phyloP scores from a whole-genome alignment of 371 early-diverging fungal species.

The Cladochytrium tenue region DNA sequence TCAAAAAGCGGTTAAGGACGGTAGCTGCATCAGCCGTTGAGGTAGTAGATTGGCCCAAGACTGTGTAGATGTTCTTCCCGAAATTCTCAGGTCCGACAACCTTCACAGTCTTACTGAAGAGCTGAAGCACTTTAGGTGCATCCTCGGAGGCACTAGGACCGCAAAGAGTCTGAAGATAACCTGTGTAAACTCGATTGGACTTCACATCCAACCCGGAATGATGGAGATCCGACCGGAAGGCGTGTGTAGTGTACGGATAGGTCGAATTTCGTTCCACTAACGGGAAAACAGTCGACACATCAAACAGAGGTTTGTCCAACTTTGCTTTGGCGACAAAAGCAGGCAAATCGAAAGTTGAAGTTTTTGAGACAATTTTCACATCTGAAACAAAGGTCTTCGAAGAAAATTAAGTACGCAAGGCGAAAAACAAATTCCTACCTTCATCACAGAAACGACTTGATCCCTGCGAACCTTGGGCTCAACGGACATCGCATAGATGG shows the following conservation, averaged over 20 bases:
- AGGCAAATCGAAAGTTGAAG: slow-evolving; percentile 1
- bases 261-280: neutral
- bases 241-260: neutral
- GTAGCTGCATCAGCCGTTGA: neutral
- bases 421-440: neutral
- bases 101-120: neutral
- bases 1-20: neutral
- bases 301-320: neutral
- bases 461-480: neutral
- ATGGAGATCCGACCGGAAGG: neutral
- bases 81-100: slow-evolving; percentile 1
- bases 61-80: slow-evolving; percentile 3
- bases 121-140: neutral
- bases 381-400: neutral
- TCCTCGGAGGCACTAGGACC: neutral
- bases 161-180: neutral
- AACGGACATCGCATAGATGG: neutral
- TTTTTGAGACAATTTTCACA: neutral
- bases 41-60: slow-evolving; percentile 7
- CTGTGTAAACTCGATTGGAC: neutral
- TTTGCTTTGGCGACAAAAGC: slow-evolving; percentile 9
- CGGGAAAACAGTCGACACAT: neutral
- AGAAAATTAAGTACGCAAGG: neutral
- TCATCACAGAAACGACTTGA: neutral
- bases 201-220: neutral